Evolutionary conservation across 305 asterid genomes (phyloP), one percentile per base, ranked within the genome.

Genomic region (Lippia alba): DNA sequence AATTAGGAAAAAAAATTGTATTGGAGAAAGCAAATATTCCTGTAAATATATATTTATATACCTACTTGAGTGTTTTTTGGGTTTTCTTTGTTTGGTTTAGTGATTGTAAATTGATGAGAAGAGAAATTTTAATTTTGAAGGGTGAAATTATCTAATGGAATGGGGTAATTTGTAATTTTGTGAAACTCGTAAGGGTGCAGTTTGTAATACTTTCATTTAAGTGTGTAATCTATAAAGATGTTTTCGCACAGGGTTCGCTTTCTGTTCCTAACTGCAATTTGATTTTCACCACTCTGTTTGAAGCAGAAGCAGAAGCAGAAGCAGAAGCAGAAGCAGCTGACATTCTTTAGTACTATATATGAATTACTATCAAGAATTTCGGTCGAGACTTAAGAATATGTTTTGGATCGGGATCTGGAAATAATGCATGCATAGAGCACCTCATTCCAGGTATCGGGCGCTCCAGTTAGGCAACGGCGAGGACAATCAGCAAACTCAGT

Each of bases 381-480:
- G 18, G 6, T 58, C n/a, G 3, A 24, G 30, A 16, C 0, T 44
- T 8, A 56, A 0, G 7, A 40, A 15, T 24, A 44, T 14, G 0
- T 34, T 62, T 39, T 15, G 70, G 64, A 49, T 83, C 77, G 83
- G 54, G 87, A 71, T 55, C 66, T 78, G 24, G 94, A 85, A 39
- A 89, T 67, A 16, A 91, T 89, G 66, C 77, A 75, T 4, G 87
- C 62, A 55, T 88, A 90, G 65, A 92, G 74, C 67, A 89, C 78
- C 81, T 89, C 91, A 41, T 89, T 89, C 96, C 94, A 89, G 2
- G 90, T 84, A 44, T 90, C 96, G 16, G 96, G 96, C 69, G 88
- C 81, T 15, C 96, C 96, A 4, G 98, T 94, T 10, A 92, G 87
- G 54, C 98, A 90, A 96, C 98, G 85, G 20, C 90, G 96, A 56